Evolutionary conservation across 169 alveolate genomes (phyloP).

Genomic region (Pseudocohnilembus persalinus): DNA sequence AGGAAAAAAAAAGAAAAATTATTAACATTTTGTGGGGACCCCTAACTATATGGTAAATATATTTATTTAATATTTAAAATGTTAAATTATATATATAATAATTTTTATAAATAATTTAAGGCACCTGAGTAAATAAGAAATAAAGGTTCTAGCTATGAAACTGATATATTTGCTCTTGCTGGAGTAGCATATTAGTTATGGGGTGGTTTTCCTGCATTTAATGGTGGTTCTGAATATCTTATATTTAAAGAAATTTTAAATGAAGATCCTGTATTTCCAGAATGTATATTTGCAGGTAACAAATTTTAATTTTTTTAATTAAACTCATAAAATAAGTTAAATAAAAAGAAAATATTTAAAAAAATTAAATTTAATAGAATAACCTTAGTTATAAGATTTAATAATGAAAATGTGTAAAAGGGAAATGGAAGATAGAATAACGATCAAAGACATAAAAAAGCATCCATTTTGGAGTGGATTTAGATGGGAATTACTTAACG

Average conservation of each 20-base stretch:
- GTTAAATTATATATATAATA: not conserved
- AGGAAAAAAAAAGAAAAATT: constrained; percentile 49
- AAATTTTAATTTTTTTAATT: no score
- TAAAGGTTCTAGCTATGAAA: constrained; percentile 52
- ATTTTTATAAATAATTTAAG: no score
- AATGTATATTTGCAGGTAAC: constrained; percentile 31
- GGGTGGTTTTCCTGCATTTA: constrained; percentile 64
- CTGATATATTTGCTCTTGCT: constrained; percentile 66
- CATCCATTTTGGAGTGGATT: constrained; percentile 61
- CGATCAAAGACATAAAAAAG: constrained; percentile 53
- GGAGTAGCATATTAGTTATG: constrained; percentile 50
- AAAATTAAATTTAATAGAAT: not conserved
- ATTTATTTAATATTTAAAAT: no score
- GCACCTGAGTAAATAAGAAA: constrained; percentile 76
- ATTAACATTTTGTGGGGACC: constrained; percentile 68
- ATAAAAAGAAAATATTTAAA: no score
- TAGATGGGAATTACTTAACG: constrained; percentile 20
- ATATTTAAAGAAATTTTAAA: constrained; percentile 56
- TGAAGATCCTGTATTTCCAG: constrained; percentile 48
- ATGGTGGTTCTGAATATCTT: constrained; percentile 64
- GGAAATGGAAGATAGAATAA: constrained; percentile 64
- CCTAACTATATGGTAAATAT: constrained; percentile 62
- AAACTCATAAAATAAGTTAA: no score
- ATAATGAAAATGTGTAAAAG: constrained; percentile 50
- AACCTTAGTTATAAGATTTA: constrained; percentile 40